Base-by-base conservation (phyloP, 345 rosid genomes). In the Arabidopsis arenosa region DNA sequence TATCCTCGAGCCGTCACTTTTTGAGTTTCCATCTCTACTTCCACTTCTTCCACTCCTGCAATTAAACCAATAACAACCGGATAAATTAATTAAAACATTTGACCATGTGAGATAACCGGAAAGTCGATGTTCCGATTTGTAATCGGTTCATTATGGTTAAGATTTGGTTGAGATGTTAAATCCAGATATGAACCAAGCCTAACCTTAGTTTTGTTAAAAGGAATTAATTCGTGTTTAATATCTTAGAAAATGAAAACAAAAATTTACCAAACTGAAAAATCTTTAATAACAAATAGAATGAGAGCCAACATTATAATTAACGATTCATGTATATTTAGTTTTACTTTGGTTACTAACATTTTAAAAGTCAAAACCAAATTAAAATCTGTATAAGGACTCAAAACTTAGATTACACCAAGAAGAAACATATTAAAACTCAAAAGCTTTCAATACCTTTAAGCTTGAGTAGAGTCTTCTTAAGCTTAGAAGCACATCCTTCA, bases 401-500 rank as follows among this genome's bases (percentile, higher is more conserved):
- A 5, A 17, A 33, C 28, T 35, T 58, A 35, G 30, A 72, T 28
- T 26, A 18, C 21, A 18, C 21, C 21, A 13, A 11, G 32, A 6
- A 59, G 2, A 10, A 18, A 17, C 3, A 60, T 18, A n/a, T 17
- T 17, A 32, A 28, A 63, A 58, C 17, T 7, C 35, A 41, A 53
- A 18, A 63, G 6, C 9, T 32, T 36, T 15, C 7, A 13, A 18
- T 79, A 93, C 97, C 98, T 94, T 92, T 92, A 81, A 94, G 85
- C 85, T 90, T 94, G 83, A 83, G 76, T 63, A 90, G 89, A 73
- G 97, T 86, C 82, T 81, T 91, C 92, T 81, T 94, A 65, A 92
- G 76, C 85, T 88, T 94, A 33, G 96, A 79, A 81, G 95, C 97
- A 73, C 98, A 94, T 21, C 96, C 98, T 74, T 87, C 86, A 58